Conservation (phyloP, 305 asterid genomes). For the Fraxinus floribunda region DNA sequence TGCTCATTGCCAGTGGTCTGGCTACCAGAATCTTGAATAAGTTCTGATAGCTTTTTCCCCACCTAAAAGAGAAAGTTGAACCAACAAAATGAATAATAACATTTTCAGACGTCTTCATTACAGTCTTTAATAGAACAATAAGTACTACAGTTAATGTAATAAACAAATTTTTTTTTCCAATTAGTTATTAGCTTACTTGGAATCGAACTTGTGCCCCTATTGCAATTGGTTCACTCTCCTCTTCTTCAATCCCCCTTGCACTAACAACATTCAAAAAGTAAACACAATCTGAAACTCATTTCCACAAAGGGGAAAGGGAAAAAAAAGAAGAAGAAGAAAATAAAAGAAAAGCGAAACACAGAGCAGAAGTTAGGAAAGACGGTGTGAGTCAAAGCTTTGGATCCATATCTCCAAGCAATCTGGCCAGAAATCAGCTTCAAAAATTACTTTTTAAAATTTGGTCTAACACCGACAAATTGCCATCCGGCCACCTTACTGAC, state of each 20-base stretch:
- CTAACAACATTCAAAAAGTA: conserved; percentile 8
- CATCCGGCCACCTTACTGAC: no score
- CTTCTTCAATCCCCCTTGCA: conserved; percentile 57
- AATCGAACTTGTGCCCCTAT: no score
- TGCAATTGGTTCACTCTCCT: conserved; percentile 47
- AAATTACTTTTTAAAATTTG: no score
- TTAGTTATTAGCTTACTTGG: background rate
- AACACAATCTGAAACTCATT: background rate
- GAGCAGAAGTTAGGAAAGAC: no score
- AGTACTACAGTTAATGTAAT: background rate
- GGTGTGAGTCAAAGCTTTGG: no score
- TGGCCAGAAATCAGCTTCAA: no score
- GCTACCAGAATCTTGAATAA: conserved; percentile 90
- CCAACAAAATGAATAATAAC: conserved; percentile 1
- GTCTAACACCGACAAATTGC: no score
- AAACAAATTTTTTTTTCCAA: background rate
- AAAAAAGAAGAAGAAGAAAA: no score
- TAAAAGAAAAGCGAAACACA: no score
- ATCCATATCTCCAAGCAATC: no score
- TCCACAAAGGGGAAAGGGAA: background rate
- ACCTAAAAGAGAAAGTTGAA: conserved; percentile 52
- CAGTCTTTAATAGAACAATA: background rate
- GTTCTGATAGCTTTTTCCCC: conserved; percentile 89
- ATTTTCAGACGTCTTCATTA: background rate
- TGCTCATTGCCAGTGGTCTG: conserved; percentile 82